phyloP scores from a whole-genome alignment of 2,329 filamentous ascomycete genomes.

The Knufia petricola region DNA sequence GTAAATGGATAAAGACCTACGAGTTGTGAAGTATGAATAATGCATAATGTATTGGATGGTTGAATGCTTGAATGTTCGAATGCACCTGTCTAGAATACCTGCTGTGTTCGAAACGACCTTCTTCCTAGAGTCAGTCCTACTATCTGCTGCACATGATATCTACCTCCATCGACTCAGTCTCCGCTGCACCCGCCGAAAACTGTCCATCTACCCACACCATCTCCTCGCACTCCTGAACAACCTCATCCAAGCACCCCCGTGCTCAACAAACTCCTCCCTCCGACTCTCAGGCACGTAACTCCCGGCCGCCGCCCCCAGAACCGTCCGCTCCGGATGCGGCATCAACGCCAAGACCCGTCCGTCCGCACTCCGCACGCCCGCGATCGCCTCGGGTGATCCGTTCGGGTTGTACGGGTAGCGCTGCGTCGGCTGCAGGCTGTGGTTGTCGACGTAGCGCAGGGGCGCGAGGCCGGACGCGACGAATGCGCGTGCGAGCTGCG shows the following conservation, averaged over 20 bases:
- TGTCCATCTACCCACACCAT: slow-evolving; percentile 75
- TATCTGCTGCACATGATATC: too few species aligned
- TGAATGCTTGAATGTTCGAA: neutral
- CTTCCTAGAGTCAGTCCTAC: too few species aligned
- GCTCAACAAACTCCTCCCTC: slow-evolving; percentile 35
- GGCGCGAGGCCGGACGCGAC: slow-evolving; percentile 61
- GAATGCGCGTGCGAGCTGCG: slow-evolving; percentile 34
- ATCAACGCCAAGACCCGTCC: slow-evolving; percentile 80
- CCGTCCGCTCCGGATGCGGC: slow-evolving; percentile 88
- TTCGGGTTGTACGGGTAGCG: slow-evolving; percentile 85
- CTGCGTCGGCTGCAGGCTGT: slow-evolving; percentile 59
- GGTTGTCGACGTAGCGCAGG: slow-evolving; percentile 79
- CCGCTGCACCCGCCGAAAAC: too few species aligned
- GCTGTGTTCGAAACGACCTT: neutral
- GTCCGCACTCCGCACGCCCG: slow-evolving; percentile 66
- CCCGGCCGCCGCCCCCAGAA: slow-evolving; percentile 60
- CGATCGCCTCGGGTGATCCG: slow-evolving; percentile 71
- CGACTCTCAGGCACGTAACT: slow-evolving; percentile 62
- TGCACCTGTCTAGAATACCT: neutral
- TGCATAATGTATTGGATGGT: neutral
- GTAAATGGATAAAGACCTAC: neutral
- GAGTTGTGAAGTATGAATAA: neutral
- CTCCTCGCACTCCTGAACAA: slow-evolving; percentile 79
- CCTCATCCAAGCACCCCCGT: slow-evolving; percentile 78
- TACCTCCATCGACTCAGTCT: neutral